A percentile compares a stretch with the other conserved stretches of the same genome.
Conservation (phyloP, 768 basidiomycete species). For the Galerina sulciceps region DNA sequence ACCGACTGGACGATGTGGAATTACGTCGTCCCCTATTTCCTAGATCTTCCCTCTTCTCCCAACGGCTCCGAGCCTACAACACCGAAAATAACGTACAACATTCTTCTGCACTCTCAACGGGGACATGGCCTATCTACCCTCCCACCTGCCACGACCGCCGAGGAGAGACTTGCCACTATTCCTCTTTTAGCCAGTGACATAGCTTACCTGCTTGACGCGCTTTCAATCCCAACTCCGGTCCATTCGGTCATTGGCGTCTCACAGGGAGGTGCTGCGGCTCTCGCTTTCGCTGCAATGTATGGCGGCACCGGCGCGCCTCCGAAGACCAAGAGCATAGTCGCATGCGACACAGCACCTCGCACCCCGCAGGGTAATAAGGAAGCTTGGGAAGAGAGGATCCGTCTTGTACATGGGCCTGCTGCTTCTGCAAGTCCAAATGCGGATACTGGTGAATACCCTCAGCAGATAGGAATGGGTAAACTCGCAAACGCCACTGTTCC, state of each 20-base stretch:
- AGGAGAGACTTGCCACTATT: slow-evolving; percentile 38
- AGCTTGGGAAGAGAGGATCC: slow-evolving; percentile 53
- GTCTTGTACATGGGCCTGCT: slow-evolving; percentile 33
- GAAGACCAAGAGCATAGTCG: slow-evolving; percentile 44
- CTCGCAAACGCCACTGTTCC: slow-evolving; percentile 46
- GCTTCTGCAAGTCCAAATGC: slow-evolving; percentile 9
- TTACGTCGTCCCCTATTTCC: slow-evolving; percentile 43
- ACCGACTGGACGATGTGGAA: slow-evolving; percentile 55
- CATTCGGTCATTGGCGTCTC: slow-evolving; percentile 56
- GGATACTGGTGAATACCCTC: slow-evolving; percentile 27
- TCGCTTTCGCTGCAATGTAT: slow-evolving; percentile 48
- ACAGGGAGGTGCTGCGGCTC: slow-evolving; percentile 54
- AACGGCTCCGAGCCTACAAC: not conserved
- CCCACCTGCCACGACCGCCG: slow-evolving; percentile 15
- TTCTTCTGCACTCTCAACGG: slow-evolving; percentile 54
- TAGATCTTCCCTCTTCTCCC: slow-evolving; percentile 25
- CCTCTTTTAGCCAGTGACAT: slow-evolving; percentile 51
- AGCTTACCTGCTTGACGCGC: slow-evolving; percentile 35
- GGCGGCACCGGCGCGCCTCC: slow-evolving; percentile 13
- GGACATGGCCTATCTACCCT: slow-evolving; percentile 54
- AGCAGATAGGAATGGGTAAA: slow-evolving; percentile 41
- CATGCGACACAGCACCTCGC: slow-evolving; percentile 49
- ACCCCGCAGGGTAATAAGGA: slow-evolving; percentile 50
- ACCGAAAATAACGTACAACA: slow-evolving; percentile 37
- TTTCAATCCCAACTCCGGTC: slow-evolving; percentile 40